Percentiles rank a stretch among this genome's conserved stretches.
These are phyloP conservation scores for Arthrocladium fulminans DNA, from an alignment of 2,329 filamentous ascomycete genomes.

Conservation along the genomic window DNA sequence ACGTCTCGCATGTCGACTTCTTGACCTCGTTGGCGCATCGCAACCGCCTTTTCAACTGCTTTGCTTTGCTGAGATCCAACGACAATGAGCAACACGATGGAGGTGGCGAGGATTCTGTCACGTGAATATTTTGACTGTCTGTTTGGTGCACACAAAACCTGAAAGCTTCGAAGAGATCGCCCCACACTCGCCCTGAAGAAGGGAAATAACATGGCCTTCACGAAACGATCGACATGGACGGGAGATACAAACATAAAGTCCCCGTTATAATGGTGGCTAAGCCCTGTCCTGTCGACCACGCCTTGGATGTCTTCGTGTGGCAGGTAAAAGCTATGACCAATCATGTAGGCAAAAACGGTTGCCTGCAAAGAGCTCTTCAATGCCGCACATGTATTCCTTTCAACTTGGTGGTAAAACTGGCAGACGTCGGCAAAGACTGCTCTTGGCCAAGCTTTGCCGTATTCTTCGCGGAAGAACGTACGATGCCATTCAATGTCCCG, in stretches of 20 bases:
- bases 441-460: constrained; percentile 7
- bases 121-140: neutral
- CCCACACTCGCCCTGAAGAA: constrained; percentile 1
- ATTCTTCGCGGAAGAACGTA: constrained; percentile 8
- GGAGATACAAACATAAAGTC: constrained; percentile 7
- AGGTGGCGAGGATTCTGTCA: constrained; percentile 6
- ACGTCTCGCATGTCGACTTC: neutral
- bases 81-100: constrained; percentile 4
- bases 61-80: constrained; percentile 6
- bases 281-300: neutral
- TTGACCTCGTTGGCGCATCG: neutral
- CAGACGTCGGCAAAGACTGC: constrained; percentile 4
- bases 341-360: constrained; percentile 7
- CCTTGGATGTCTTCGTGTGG: constrained; percentile 6
- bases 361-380: neutral
- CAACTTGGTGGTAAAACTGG: constrained; percentile 4
- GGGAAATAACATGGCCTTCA: constrained; percentile 5
- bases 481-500: constrained; percentile 2
- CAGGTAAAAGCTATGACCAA: constrained; percentile 8
- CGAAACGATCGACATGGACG: constrained; percentile 4
- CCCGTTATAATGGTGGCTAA: neutral
- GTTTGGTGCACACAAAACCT: neutral
- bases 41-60: constrained; percentile 6
- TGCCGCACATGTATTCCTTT: neutral
- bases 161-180: neutral